Conservation (phyloP, 345 rosid species). For the Pugionium dolabratum region DNA sequence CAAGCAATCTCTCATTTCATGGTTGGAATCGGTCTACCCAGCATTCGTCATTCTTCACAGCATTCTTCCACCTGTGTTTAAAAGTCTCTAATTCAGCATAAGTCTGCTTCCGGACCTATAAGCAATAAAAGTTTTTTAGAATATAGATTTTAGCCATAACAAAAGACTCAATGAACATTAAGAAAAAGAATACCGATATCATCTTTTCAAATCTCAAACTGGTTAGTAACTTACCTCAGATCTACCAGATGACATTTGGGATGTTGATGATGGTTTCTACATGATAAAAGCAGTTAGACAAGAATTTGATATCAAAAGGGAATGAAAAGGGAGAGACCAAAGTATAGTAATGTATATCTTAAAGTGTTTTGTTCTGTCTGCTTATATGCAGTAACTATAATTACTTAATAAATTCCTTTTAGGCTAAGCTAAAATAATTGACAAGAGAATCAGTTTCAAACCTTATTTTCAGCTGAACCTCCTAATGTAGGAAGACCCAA, state of each 20-base stretch:
- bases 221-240: conserved; percentile 46
- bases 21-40: conserved; percentile 52
- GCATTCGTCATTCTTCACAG: conserved; percentile 60
- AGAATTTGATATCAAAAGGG: no score
- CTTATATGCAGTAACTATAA: conserved; percentile 7
- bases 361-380: conserved; percentile 28
- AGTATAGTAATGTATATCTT: background rate
- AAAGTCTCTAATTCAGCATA: conserved; percentile 54
- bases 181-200: conserved; percentile 6
- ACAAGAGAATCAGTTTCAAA: conserved; percentile 20
- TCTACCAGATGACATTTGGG: conserved; percentile 45
- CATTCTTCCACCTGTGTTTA: conserved; percentile 69
- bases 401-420: background rate
- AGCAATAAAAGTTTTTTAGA: background rate
- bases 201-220: conserved; percentile 1
- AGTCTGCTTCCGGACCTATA: conserved; percentile 56
- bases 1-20: background rate
- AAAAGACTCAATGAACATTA: no score
- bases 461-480: conserved; percentile 47
- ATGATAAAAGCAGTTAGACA: conserved; percentile 9
- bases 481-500: conserved; percentile 70
- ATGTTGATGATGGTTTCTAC: conserved; percentile 33
- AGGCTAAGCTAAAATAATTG: no score
- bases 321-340: background rate
- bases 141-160: no score